Evolutionary conservation across 164 flowering plant genomes (phyloP).

Genomic region (Stephania japonica): DNA sequence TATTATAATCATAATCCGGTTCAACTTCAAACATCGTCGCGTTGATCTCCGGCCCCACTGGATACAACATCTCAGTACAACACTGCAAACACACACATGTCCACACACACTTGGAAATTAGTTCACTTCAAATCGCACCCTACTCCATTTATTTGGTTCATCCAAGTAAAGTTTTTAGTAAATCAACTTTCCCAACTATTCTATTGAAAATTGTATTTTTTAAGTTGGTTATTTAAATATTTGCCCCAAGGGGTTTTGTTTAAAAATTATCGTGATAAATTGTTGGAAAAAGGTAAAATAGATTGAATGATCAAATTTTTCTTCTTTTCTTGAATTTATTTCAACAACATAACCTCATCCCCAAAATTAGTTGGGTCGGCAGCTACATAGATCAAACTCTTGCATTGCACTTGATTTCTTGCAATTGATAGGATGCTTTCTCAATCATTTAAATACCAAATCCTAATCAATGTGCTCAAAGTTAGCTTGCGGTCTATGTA

Average conservation of each 20-base stretch:
- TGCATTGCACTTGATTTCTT: background rate
- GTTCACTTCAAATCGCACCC: no score
- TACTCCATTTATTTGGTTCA: background rate
- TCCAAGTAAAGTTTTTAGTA: background rate
- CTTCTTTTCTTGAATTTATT: no score
- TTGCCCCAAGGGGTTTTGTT: no score
- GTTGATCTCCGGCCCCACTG: slow-evolving; percentile 35
- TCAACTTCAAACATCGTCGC: slow-evolving; percentile 43
- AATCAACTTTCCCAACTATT: background rate
- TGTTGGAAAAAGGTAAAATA: no score
- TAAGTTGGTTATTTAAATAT: background rate
- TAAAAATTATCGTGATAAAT: no score
- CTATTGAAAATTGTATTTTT: no score
- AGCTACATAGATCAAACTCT: no score
- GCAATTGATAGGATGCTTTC: background rate
- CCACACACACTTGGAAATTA: background rate
- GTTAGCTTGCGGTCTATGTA: background rate
- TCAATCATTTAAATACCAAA: background rate
- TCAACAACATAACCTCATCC: background rate
- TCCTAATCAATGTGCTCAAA: no score
- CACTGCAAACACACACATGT: slow-evolving; percentile 20
- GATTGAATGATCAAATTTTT: background rate
- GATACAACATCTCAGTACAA: slow-evolving; percentile 62
- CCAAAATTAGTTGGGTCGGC: background rate
- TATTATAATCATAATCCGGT: slow-evolving; percentile 29